These are phyloP conservation scores for Alloascoidea africana DNA, from an alignment of 805 yeast species.

Conservation along the genomic window DNA sequence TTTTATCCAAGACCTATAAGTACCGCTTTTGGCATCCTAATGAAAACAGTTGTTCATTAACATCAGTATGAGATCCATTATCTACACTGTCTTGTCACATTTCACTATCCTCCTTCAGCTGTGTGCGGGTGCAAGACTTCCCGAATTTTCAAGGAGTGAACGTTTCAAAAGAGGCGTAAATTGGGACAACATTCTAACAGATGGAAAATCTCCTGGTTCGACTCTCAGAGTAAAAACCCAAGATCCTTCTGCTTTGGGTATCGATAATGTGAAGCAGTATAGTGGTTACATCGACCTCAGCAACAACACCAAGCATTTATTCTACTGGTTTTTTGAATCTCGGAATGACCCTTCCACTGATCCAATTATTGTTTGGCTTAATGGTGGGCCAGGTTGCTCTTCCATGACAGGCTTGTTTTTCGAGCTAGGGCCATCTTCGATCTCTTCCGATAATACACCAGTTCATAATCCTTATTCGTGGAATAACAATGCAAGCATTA, in stretches of 20 bases:
- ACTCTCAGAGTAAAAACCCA: constrained; percentile 34
- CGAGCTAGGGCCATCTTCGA: constrained; percentile 63
- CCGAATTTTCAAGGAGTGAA: too few species aligned
- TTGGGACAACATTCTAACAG: too few species aligned
- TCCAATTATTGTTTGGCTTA: constrained; percentile 69
- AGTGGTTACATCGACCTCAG: constrained; percentile 72
- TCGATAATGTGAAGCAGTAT: constrained; percentile 61
- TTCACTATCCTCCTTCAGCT: too few species aligned
- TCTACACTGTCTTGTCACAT: too few species aligned
- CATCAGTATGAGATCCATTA: too few species aligned
- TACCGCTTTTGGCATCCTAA: too few species aligned
- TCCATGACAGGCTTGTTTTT: constrained; percentile 67
- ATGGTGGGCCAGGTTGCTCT: constrained; percentile 83
- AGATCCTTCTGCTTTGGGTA: constrained; percentile 46
- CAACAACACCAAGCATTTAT: constrained; percentile 66
- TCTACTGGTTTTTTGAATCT: constrained; percentile 68
- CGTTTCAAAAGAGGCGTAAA: too few species aligned
- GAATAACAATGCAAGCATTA: constrained; percentile 69
- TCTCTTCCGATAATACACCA: constrained; percentile 42
- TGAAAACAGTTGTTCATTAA: too few species aligned
- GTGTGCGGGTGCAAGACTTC: too few species aligned
- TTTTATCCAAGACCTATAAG: too few species aligned
- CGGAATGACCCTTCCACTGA: constrained; percentile 68
- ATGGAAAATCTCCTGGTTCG: constrained; percentile 21
- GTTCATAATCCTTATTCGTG: constrained; percentile 57